A percentile compares a stretch with the other conserved stretches of the same genome.
These are phyloP conservation scores for Aegle marmelos DNA, from an alignment of 345 rosid genomes.

Conservation along the genomic window DNA sequence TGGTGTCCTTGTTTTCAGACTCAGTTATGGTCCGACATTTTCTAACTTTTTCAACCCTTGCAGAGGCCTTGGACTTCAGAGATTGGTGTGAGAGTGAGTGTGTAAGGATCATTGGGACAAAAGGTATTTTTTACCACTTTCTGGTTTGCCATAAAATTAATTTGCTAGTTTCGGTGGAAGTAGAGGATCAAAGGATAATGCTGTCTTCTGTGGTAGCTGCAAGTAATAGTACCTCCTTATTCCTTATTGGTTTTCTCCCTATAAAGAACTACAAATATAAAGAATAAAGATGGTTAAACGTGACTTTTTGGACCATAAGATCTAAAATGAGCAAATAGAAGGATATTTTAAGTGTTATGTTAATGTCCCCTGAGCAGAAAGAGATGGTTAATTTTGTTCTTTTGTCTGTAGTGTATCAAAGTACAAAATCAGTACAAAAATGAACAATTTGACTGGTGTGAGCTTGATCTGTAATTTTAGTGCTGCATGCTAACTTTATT, in stretches of 20 bases:
- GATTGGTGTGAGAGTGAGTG: slow-evolving; percentile 95
- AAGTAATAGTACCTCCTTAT: too few relatives aligned
- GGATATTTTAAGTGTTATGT: neutral
- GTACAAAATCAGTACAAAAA: neutral
- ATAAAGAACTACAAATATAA: neutral
- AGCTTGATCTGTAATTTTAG: neutral
- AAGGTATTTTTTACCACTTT: slow-evolving; percentile 43
- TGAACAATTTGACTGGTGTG: neutral
- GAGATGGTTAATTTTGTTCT: neutral
- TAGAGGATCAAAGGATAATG: neutral
- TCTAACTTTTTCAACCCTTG: slow-evolving; percentile 13
- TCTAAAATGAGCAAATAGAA: neutral
- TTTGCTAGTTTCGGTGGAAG: slow-evolving; percentile 3
- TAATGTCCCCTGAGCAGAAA: neutral
- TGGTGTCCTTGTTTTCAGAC: neutral
- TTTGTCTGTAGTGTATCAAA: neutral
- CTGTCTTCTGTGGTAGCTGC: neutral
- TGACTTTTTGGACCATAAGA: neutral
- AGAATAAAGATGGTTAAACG: neutral
- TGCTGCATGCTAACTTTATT: neutral
- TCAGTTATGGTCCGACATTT: neutral
- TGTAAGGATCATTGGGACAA: slow-evolving; percentile 77
- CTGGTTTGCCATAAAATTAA: neutral
- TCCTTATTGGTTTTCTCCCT: neutral
- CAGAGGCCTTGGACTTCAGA: slow-evolving; percentile 94